Evolutionary conservation across 352 stramenopile species (phyloP).

Genomic region (Pythium rishiriense): DNA sequence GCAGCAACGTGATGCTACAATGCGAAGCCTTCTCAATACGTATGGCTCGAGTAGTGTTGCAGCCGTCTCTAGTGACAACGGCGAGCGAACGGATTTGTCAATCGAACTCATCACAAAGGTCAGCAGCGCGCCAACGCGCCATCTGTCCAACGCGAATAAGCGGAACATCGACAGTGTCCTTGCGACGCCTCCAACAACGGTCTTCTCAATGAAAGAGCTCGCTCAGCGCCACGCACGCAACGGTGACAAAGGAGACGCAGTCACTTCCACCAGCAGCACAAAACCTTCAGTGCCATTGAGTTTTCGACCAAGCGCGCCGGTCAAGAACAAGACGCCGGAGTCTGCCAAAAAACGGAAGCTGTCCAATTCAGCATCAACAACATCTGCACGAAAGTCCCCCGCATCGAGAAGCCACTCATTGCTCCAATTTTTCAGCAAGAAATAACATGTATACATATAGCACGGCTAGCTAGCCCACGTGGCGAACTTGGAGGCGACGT

Average conservation of each 20-base stretch:
- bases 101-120: conserved; percentile 21
- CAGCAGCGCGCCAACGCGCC: conserved; percentile 13
- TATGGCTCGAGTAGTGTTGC: conserved; percentile 5
- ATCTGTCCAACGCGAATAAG: background rate
- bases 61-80: conserved; percentile 3
- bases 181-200: background rate
- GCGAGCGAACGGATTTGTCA: conserved; percentile 20
- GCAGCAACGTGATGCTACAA: conserved; percentile 28
- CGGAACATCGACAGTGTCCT: background rate
- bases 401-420: conserved; percentile 31
- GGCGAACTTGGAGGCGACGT: conserved; percentile 9
- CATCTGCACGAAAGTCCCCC: background rate
- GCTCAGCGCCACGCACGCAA: conserved; percentile 18
- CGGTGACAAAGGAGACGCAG: too few relatives aligned
- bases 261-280: background rate
- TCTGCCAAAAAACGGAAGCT: conserved; percentile 14
- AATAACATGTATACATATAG: conserved; percentile 5
- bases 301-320: background rate
- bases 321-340: conserved; percentile 8
- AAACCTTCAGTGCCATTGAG: background rate
- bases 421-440: conserved; percentile 51
- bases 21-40: conserved; percentile 24
- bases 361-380: background rate
- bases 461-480: background rate
- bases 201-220: conserved; percentile 29